Evolutionary conservation across 352 stramenopile species (phyloP), one percentile per base, ranked within the genome.

Genomic region (Globisporangium orthogonon): DNA sequence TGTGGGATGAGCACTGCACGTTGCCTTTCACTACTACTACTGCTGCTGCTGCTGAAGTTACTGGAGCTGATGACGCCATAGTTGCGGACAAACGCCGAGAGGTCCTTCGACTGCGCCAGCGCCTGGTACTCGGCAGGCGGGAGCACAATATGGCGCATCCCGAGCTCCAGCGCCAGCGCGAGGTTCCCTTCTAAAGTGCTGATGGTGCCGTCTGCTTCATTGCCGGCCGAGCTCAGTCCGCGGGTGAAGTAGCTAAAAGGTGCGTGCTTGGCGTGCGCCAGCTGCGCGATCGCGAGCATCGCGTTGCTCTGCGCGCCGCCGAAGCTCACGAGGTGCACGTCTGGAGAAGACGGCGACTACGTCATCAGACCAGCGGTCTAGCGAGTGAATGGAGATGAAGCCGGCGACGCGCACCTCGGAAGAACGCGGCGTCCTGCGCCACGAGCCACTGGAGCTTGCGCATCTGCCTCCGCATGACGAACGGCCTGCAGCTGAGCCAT

Each of bases 211-310:
- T 11, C 2, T 9, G n/a, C 51, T 23, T 1, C 37, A 13, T 13
- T 4, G 37, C 23, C 23, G 23, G 23, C 23, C 23, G 23, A 23
- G 23, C 23, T 23, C 23, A 89, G 39, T 6, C 60, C 58, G 29
- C 81, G 76, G 62, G 74, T 89, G 45, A 93, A 92, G 55, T 95
- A 95, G n/a, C 79, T 91, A 67, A 95, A 95, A 14, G 85, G 83
- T 28, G 89, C 71, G 41, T 48, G 50, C 65, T 81, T 83, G n/a
- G 64, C 64, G 48, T 87, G 67, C n/a, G 85, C 81, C 37, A 95
- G 53, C 61, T 95, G 85, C 7, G 85, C 85, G 52, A 95, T 70
- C 10, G 85, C 83, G 43, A 93, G 61, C 85, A 95, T 95, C 40
- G 85, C 85, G 55, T 95, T 95, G 61, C 85, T 95, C 60, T 93